Percentiles rank a stretch among this genome's conserved stretches.
These are phyloP conservation scores for Phytophthora niederhauseri DNA, from an alignment of 352 stramenopile genomes.

Conservation along the genomic window DNA sequence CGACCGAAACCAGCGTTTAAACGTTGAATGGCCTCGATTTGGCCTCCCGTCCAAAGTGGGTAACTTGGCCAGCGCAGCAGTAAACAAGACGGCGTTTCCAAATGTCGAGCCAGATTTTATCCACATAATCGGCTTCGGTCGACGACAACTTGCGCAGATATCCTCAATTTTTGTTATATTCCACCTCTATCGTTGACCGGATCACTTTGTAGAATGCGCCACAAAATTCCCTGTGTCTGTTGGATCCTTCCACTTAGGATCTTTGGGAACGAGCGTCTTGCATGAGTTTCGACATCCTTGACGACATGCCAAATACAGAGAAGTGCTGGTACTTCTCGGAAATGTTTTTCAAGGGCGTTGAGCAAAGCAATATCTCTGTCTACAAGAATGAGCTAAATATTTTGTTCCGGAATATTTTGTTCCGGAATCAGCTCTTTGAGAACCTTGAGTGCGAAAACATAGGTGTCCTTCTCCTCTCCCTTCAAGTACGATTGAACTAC, in stretches of 20 bases:
- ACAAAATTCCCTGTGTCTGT: conserved; percentile 4
- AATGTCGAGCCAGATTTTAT: no score
- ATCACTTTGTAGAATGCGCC: conserved; percentile 11
- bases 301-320: neutral
- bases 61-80: no score
- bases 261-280: neutral
- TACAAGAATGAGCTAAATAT: neutral
- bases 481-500: conserved; percentile 21
- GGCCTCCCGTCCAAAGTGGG: no score
- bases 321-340: neutral
- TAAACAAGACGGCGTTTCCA: no score
- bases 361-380: neutral
- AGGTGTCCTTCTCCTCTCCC: neutral
- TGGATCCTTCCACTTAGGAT: neutral
- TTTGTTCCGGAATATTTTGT: neutral
- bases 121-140: no score
- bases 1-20: conserved; percentile 20
- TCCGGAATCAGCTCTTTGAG: neutral
- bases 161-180: conserved; percentile 3
- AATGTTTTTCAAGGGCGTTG: neutral
- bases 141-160: no score
- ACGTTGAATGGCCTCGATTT: conserved; percentile 11
- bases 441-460: neutral
- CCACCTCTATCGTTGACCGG: neutral
- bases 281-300: neutral